Evolutionary conservation across 2,329 filamentous ascomycete species (phyloP).

Genomic region (Chrysoporthe cubensis): DNA sequence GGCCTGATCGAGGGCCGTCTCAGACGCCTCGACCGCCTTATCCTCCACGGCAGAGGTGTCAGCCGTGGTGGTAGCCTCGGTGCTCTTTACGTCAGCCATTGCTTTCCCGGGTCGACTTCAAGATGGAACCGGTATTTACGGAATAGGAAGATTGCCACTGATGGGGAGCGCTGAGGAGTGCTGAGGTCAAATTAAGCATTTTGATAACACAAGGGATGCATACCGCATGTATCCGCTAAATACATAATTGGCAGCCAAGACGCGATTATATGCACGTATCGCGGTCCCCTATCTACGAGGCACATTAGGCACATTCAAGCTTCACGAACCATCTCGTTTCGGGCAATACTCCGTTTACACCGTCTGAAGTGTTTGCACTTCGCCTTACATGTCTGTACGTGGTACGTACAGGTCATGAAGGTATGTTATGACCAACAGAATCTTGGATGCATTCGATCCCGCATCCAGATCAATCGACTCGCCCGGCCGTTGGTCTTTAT

Average conservation of each 20-base stretch:
- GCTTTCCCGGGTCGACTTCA: not conserved
- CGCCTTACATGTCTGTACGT: no score
- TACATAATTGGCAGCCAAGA: not conserved
- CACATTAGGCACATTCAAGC: not conserved
- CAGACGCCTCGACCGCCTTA: not conserved
- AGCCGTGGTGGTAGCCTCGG: not conserved
- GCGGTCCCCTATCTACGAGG: not conserved
- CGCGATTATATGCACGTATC: not conserved
- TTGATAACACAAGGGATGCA: not conserved
- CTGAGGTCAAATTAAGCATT: not conserved
- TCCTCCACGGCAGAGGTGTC: not conserved
- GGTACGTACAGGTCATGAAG: no score
- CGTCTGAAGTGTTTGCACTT: no score
- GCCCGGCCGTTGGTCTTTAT: no score
- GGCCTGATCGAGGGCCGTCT: conserved; percentile 4
- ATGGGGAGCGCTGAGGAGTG: not conserved
- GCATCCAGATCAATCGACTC: no score
- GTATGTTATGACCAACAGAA: no score
- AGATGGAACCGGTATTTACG: not conserved
- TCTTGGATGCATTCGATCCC: no score
- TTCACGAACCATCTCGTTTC: not conserved
- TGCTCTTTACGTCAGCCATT: conserved; percentile 6
- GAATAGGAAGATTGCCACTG: not conserved
- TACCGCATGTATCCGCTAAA: not conserved
- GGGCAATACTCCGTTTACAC: not conserved